phyloP scores from a whole-genome alignment of 805 yeast species.

The Cyberlindnera misumaiensis region DNA sequence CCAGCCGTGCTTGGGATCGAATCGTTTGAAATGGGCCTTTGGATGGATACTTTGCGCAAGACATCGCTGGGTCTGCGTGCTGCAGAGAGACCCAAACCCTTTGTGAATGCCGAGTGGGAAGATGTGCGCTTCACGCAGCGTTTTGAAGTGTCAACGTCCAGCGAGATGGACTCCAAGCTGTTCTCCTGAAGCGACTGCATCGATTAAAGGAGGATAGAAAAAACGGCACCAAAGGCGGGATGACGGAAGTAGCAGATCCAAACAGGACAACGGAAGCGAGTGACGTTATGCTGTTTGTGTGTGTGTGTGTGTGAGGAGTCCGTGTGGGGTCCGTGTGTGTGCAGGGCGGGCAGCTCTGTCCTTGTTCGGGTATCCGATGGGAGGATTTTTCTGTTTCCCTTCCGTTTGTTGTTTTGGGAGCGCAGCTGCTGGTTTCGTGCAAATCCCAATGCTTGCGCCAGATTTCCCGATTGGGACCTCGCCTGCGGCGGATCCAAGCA shows the following conservation, averaged over 20 bases:
- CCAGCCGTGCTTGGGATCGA: conserved; percentile 17
- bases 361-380: too few species aligned
- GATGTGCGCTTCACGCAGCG: neutral
- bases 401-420: too few species aligned
- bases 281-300: too few species aligned
- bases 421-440: neutral
- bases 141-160: conserved; percentile 8
- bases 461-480: too few species aligned
- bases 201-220: neutral
- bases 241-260: too few species aligned
- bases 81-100: conserved; percentile 16
- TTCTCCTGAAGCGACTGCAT: conserved; percentile 8
- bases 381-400: too few species aligned
- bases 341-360: too few species aligned
- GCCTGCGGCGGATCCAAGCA: too few species aligned
- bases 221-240: too few species aligned
- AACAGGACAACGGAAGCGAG: too few species aligned
- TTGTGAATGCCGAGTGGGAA: neutral
- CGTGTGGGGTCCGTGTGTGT: too few species aligned
- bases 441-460: neutral
- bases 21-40: conserved; percentile 25
- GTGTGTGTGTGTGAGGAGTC: too few species aligned
- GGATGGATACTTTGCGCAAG: conserved; percentile 12
- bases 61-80: conserved; percentile 23
- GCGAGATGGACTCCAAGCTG: conserved; percentile 8